These are phyloP conservation scores for Cronartium quercuum DNA, from an alignment of 1,284 basidiomycete species.

Conservation along the genomic window DNA sequence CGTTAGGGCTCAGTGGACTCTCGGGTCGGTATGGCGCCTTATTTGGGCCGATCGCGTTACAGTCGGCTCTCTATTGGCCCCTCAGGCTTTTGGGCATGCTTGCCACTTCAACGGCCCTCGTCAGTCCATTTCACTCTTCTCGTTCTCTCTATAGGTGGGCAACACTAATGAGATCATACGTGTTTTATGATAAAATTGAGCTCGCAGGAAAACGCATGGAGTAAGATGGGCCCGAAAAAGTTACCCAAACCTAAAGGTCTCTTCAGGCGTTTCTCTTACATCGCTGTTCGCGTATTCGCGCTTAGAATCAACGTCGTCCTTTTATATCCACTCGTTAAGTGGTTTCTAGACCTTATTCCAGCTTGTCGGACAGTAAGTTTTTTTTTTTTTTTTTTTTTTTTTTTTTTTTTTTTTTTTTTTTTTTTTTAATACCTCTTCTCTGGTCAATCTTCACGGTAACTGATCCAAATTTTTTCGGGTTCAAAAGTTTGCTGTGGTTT, in stretches of 20 bases:
- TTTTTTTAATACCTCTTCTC: background rate
- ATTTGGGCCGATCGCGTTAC: slow-evolving; percentile 8
- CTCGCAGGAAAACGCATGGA: background rate
- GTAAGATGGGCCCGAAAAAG: too few species aligned
- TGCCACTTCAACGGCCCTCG: background rate
- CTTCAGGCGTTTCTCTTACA: background rate
- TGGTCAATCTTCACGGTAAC: background rate
- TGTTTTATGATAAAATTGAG: background rate
- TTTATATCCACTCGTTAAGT: too few species aligned
- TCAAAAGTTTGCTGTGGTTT: slow-evolving; percentile 4
- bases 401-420: background rate
- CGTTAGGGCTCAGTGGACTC: background rate
- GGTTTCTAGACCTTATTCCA: background rate
- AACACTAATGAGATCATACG: background rate
- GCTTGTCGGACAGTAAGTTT: background rate
- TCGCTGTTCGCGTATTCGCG: background rate
- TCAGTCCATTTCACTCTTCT: background rate
- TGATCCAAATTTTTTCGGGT: slow-evolving; percentile 1
- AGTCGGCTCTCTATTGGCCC: slow-evolving; percentile 16
- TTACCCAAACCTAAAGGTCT: background rate
- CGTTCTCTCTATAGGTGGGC: background rate
- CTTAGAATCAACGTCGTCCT: too few species aligned
- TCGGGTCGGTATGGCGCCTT: background rate
- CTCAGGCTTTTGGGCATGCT: slow-evolving; percentile 17
- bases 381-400: background rate